Evolutionary conservation across 1,284 basidiomycete species (phyloP), one percentile per base, ranked within the genome.

Genomic region (Rhizopogon parksii): DNA sequence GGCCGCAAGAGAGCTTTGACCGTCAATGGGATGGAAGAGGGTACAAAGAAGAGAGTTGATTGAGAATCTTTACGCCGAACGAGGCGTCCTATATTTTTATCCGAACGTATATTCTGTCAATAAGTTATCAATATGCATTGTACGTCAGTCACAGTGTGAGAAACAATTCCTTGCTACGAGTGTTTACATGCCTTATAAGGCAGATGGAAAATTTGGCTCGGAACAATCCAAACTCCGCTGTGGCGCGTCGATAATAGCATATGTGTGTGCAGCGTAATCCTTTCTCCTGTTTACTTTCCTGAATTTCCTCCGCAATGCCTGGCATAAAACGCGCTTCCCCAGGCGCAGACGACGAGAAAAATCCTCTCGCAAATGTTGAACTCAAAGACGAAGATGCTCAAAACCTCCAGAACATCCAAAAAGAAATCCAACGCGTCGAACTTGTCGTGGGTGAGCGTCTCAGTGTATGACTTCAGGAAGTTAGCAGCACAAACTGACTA

Each of bases 241-340:
- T 45, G 42, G 42, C 42, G 12, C 30, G 42, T 45, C 30, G 30
- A 9, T 34, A 45, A 9, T 45, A 45, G 42, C 14, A 45, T 32
- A 34, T 34, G 30, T 34, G 30, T 34, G 7, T 21, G 30, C 30
- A 45, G 14, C 30, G 12, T 43, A 32, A 50, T 50, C 32, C 42
- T 45, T 50, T 32, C 42, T 45, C 42, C 42, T 45, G 42, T 42
- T 11, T 34, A 14, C 17, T 21, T 6, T 45, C 30, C 17, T 11
- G 19, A 14, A 12, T 34, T 9, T 45, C 42, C 17, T 36, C 36
- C 34, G 35, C 51, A 30, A 66, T 66, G 64, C 66, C 65, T 48
- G 82, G 83, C 52, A 83, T 79, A 59, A 89, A 90, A 72, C 83
- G 86, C 67, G 79, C 77, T 36, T 85, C 85, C 50, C 83, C 86